Evolutionary conservation across 1,284 basidiomycete species (phyloP).

Genomic region (Ceratobasidium theobromae): DNA sequence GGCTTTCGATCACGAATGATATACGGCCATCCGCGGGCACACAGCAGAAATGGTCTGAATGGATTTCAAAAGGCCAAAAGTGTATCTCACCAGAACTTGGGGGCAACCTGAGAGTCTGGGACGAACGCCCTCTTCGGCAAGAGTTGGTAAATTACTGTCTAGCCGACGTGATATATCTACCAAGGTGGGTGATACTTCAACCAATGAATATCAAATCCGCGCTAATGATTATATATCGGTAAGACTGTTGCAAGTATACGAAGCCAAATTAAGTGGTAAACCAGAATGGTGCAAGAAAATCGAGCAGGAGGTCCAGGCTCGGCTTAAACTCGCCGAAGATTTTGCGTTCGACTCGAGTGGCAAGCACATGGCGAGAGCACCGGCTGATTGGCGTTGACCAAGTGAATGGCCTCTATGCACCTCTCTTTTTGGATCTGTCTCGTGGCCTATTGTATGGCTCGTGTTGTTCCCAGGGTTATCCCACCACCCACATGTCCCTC

Average conservation of each 20-base stretch:
- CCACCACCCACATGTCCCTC: neutral
- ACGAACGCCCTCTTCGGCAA: constrained; percentile 21
- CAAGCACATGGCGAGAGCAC: constrained; percentile 10
- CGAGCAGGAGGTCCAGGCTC: constrained; percentile 10
- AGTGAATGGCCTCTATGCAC: neutral
- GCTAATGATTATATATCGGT: neutral
- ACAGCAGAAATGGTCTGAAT: constrained; percentile 19
- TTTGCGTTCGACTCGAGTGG: constrained; percentile 19
- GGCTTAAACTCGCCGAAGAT: constrained; percentile 27
- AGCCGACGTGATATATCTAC: constrained; percentile 15
- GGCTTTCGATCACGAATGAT: constrained; percentile 25
- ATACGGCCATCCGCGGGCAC: constrained; percentile 13
- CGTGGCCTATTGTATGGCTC: neutral
- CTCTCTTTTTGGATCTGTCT: neutral
- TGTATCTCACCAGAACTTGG: constrained; percentile 19
- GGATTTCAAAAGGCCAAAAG: constrained; percentile 12
- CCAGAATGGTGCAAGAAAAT: constrained; percentile 29
- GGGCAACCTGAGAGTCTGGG: constrained; percentile 15
- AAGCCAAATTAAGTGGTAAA: constrained; percentile 3
- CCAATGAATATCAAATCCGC: neutral
- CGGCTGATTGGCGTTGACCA: constrained; percentile 19
- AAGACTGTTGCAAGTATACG: constrained; percentile 19
- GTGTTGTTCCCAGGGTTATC: neutral
- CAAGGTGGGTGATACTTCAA: neutral
- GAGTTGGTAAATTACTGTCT: constrained; percentile 17